These are phyloP conservation scores for Aspergillus phoenicis DNA, from an alignment of 2,329 filamentous ascomycete genomes.

Conservation along the genomic window DNA sequence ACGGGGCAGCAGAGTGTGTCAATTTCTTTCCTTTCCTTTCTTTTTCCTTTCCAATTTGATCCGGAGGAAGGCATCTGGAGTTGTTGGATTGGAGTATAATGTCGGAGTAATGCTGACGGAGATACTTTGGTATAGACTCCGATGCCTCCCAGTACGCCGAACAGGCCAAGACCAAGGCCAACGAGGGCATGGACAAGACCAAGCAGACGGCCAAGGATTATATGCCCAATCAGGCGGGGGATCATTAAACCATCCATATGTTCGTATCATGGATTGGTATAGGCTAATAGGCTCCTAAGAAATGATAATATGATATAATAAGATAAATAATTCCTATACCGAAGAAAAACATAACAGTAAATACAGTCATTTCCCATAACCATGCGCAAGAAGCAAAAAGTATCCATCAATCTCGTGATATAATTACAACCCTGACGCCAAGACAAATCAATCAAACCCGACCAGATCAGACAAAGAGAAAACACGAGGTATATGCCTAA, in stretches of 20 bases:
- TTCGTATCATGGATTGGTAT: no score
- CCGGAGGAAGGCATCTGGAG: no score
- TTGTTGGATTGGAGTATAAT: no score
- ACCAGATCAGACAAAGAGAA: background rate
- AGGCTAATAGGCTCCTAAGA: no score
- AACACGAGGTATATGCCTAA: slow-evolving; percentile 47
- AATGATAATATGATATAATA: no score
- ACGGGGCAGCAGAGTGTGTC: background rate
- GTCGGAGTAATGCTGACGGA: background rate
- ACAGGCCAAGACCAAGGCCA: background rate
- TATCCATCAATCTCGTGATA: slow-evolving; percentile 40
- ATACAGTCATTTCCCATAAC: slow-evolving; percentile 13
- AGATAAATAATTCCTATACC: no score
- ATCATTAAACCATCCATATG: background rate
- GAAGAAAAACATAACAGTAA: slow-evolving; percentile 1
- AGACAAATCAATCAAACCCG: background rate
- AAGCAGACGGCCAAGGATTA: background rate
- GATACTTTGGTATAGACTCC: background rate
- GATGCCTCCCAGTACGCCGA: background rate
- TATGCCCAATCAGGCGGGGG: background rate
- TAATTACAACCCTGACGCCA: slow-evolving; percentile 27
- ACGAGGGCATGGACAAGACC: background rate
- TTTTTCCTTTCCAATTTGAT: no score
- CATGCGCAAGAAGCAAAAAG: slow-evolving; percentile 18
- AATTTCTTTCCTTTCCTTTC: background rate